phyloP scores from a whole-genome alignment of 352 stramenopile species.

The Pelagophyceae sp. region DNA sequence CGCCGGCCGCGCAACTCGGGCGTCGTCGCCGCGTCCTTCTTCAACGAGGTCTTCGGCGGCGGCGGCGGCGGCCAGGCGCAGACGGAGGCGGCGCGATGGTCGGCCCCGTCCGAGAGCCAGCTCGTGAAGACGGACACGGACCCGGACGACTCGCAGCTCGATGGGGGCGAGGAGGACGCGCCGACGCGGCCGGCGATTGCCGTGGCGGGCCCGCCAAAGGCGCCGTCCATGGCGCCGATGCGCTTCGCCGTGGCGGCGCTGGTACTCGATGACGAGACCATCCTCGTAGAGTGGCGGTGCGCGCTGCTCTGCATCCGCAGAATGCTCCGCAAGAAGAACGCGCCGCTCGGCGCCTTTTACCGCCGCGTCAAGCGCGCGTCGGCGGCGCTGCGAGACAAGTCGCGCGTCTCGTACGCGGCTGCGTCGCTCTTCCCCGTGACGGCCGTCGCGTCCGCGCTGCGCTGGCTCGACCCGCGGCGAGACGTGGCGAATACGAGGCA shows the following conservation, averaged over 20 bases:
- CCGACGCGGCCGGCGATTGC: too few species aligned
- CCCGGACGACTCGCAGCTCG: background rate
- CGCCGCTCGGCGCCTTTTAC: background rate
- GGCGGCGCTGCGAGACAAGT: background rate
- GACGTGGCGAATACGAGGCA: background rate
- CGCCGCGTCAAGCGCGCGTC: background rate
- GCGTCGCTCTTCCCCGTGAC: background rate
- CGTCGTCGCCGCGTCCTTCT: background rate
- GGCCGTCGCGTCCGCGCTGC: background rate
- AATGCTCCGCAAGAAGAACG: background rate
- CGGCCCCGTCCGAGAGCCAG: background rate
- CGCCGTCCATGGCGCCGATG: background rate
- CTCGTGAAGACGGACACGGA: background rate
- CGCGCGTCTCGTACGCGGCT: background rate
- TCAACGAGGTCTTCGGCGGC: background rate
- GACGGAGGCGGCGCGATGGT: background rate
- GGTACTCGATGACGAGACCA: constrained; percentile 1
- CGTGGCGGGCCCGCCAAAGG: background rate
- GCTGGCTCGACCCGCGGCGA: background rate
- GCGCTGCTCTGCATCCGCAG: background rate
- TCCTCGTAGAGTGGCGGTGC: background rate
- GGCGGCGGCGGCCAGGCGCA: background rate
- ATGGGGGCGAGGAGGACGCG: background rate
- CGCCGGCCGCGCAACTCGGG: background rate
- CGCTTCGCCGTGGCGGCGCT: background rate